Evolutionary conservation across 305 asterid species (phyloP).

Genomic region (Petunia hybrid): DNA sequence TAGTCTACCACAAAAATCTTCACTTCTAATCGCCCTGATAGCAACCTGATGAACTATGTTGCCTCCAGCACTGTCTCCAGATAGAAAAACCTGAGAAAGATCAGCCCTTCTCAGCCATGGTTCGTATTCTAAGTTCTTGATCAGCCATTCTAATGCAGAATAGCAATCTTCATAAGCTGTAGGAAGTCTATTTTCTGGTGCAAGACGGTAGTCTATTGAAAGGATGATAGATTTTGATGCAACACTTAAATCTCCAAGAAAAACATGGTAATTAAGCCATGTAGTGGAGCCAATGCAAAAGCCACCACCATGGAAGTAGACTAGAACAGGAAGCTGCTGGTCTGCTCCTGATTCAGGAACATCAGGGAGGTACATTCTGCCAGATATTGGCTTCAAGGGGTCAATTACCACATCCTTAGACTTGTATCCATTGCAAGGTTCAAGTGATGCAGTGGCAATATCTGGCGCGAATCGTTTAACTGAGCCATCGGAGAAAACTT

Average conservation of each 20-base stretch:
- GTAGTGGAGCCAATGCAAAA: conserved; percentile 85
- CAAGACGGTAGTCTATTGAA: conserved; percentile 82
- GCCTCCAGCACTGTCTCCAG: conserved; percentile 89
- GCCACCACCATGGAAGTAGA: conserved; percentile 94
- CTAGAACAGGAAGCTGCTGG: conserved; percentile 51
- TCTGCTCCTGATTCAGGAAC: conserved; percentile 22
- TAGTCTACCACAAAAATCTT: conserved; percentile 31
- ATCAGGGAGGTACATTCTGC: conserved; percentile 66
- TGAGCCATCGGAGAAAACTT: conserved; percentile 66
- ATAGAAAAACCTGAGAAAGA: conserved; percentile 60
- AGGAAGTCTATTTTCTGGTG: conserved; percentile 84
- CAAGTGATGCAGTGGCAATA: conserved; percentile 42
- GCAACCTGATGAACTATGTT: conserved; percentile 80
- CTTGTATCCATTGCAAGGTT: conserved; percentile 47
- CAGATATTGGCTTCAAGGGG: conserved; percentile 56
- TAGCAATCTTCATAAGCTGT: conserved; percentile 67
- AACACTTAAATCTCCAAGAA: conserved; percentile 64
- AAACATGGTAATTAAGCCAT: conserved; percentile 75
- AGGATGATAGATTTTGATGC: conserved; percentile 52
- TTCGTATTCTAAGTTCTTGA: conserved; percentile 37
- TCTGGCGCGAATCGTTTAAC: conserved; percentile 56
- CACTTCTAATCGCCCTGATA: conserved; percentile 20
- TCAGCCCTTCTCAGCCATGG: conserved; percentile 58
- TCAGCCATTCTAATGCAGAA: conserved; percentile 61
- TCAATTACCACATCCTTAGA: conserved; percentile 65